Evolutionary conservation across 1,139 yeast genomes (phyloP).

Genomic region (Petasospora fabianii): DNA sequence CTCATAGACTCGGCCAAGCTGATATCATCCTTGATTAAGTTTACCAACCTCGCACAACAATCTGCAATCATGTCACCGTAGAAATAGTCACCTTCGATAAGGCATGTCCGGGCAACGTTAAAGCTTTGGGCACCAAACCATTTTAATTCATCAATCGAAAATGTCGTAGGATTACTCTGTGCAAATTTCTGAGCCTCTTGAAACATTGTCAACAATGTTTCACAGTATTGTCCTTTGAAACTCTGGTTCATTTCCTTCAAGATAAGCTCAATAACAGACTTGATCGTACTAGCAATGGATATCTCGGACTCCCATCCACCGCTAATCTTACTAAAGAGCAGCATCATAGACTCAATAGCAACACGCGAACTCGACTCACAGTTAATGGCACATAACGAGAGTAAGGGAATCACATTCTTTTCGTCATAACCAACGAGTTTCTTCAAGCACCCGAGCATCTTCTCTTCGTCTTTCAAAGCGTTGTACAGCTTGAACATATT

Average conservation of each 20-base stretch:
- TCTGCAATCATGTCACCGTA: slow-evolving; percentile 19
- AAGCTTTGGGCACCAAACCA: slow-evolving; percentile 23
- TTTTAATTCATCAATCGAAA: slow-evolving; percentile 18
- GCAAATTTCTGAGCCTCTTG: slow-evolving; percentile 20
- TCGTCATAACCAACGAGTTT: slow-evolving; percentile 15
- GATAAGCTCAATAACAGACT: slow-evolving; percentile 26
- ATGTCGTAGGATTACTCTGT: slow-evolving; percentile 7
- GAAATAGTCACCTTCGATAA: slow-evolving; percentile 8
- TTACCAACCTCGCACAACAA: slow-evolving; percentile 11
- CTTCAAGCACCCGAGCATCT: slow-evolving; percentile 8
- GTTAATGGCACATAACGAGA: slow-evolving; percentile 23
- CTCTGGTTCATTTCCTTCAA: slow-evolving; percentile 16
- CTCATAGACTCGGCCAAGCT: slow-evolving; percentile 16
- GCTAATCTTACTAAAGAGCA: slow-evolving; percentile 20
- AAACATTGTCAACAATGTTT: slow-evolving; percentile 14
- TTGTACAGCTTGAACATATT: slow-evolving; percentile 28
- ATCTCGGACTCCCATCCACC: slow-evolving; percentile 12
- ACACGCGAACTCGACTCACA: slow-evolving; percentile 14
- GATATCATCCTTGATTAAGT: slow-evolving; percentile 17
- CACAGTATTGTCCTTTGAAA: slow-evolving; percentile 9
- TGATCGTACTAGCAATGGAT: slow-evolving; percentile 24
- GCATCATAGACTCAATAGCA: slow-evolving; percentile 22
- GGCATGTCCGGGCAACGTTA: slow-evolving; percentile 17
- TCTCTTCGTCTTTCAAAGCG: slow-evolving; percentile 15
- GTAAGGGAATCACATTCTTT: slow-evolving; percentile 17